phyloP scores from a whole-genome alignment of 768 basidiomycete genomes.

The Auricularia heimuer region DNA sequence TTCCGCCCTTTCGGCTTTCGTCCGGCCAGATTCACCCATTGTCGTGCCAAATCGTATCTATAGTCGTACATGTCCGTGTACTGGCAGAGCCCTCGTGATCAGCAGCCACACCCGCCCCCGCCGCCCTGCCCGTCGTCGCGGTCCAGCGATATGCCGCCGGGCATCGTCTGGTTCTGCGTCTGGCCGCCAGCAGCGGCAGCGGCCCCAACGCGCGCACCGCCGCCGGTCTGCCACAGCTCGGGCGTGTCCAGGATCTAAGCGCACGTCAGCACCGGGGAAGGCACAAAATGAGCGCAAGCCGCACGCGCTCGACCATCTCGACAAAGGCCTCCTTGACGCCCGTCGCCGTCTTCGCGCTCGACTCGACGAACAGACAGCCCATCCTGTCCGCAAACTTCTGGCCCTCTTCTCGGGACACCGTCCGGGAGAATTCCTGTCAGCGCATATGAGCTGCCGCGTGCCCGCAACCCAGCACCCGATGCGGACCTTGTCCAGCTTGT shows the following conservation, averaged over 20 bases:
- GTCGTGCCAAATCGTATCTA: too few species aligned
- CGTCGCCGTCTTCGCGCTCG: slow-evolving; percentile 83
- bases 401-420: slow-evolving; percentile 73
- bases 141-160: slow-evolving; percentile 10
- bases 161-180: slow-evolving; percentile 7
- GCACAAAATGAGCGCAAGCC: slow-evolving; percentile 3
- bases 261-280: too few species aligned
- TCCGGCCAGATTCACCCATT: too few species aligned
- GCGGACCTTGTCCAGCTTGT: slow-evolving; percentile 81
- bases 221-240: slow-evolving; percentile 46
- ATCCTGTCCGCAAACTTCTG: slow-evolving; percentile 71
- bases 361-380: slow-evolving; percentile 81
- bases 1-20: too few species aligned
- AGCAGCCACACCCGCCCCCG: neutral
- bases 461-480: neutral
- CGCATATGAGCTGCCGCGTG: neutral
- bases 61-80: too few species aligned
- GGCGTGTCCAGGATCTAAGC: slow-evolving; percentile 57
- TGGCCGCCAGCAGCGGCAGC: neutral
- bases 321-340: slow-evolving; percentile 70
- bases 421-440: slow-evolving; percentile 75
- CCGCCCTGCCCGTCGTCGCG: neutral
- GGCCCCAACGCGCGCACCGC: slow-evolving; percentile 7
- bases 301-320: slow-evolving; percentile 70
- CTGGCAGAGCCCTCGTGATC: neutral